Evolutionary conservation across 306 rosid genomes (phyloP).

Genomic region (Aeschynomene evenia): DNA sequence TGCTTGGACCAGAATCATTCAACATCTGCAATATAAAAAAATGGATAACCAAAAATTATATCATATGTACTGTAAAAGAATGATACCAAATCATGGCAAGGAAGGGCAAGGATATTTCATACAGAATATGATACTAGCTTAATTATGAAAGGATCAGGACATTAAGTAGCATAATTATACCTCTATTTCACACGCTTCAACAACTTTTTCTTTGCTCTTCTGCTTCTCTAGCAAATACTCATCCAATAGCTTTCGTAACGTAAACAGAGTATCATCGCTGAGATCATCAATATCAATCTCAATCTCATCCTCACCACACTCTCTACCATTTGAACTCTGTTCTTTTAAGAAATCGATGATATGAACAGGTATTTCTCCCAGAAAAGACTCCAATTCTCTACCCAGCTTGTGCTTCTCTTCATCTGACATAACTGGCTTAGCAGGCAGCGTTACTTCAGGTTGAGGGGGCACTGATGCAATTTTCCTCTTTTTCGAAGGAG

Average conservation of each 20-base stretch:
- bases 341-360: slow-evolving; percentile 74
- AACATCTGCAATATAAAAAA: slow-evolving; percentile 57
- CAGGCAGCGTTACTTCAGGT: slow-evolving; percentile 49
- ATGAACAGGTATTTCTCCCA: slow-evolving; percentile 64
- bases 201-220: slow-evolving; percentile 47
- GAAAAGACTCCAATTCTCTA: slow-evolving; percentile 68
- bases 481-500: slow-evolving; percentile 67
- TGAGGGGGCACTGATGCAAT: slow-evolving; percentile 44
- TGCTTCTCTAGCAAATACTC: slow-evolving; percentile 58
- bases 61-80: neutral
- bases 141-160: slow-evolving; percentile 1
- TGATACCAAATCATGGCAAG: neutral
- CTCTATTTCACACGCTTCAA: slow-evolving; percentile 77
- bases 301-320: slow-evolving; percentile 74
- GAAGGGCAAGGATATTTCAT: neutral
- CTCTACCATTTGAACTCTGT: slow-evolving; percentile 64
- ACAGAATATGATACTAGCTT: neutral
- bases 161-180: slow-evolving; percentile 37
- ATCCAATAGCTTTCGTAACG: slow-evolving; percentile 64
- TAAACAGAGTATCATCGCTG: slow-evolving; percentile 66
- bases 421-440: slow-evolving; percentile 57
- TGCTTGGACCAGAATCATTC: slow-evolving; percentile 82
- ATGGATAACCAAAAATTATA: slow-evolving; percentile 25
- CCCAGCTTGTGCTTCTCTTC: slow-evolving; percentile 61
- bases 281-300: slow-evolving; percentile 82